Conservation (phyloP, 805 yeast species). For the Kluyveromyces lactis region DNA sequence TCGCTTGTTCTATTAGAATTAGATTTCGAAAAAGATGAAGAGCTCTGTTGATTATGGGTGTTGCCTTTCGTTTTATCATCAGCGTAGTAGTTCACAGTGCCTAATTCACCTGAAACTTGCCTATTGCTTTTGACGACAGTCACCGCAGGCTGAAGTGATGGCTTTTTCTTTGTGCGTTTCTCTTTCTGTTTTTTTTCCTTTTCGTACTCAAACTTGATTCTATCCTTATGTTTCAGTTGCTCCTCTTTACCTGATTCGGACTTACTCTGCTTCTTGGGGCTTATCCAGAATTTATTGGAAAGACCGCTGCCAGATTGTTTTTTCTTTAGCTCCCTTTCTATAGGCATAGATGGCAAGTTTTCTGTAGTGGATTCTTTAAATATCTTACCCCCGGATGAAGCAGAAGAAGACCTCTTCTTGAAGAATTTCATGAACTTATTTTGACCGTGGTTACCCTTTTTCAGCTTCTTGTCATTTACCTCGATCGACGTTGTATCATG, state of each 20-base stretch:
- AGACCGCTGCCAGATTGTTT: conserved; percentile 9
- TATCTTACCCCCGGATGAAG: conserved; percentile 9
- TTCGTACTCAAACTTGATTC: background rate
- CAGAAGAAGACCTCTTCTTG: conserved; percentile 14
- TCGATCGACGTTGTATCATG: background rate
- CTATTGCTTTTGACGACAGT: background rate
- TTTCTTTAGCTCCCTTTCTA: conserved; percentile 5
- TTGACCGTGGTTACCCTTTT: conserved; percentile 9
- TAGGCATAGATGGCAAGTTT: background rate
- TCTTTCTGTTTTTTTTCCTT: background rate
- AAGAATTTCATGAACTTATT: conserved; percentile 22
- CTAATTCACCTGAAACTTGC: background rate
- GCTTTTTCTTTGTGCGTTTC: background rate
- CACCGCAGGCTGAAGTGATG: conserved; percentile 1
- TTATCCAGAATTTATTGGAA: conserved; percentile 8
- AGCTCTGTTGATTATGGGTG: background rate
- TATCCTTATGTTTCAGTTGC: background rate
- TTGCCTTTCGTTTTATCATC: background rate
- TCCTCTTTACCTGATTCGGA: conserved; percentile 5
- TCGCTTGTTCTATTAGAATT: background rate
- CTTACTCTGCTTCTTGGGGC: conserved; percentile 9
- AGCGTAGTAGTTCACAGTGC: background rate
- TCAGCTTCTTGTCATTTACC: background rate
- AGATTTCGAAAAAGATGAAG: no score
- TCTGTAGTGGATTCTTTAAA: background rate